Conservation (phyloP, 305 asterid genomes). For the Rubia peregrina region DNA sequence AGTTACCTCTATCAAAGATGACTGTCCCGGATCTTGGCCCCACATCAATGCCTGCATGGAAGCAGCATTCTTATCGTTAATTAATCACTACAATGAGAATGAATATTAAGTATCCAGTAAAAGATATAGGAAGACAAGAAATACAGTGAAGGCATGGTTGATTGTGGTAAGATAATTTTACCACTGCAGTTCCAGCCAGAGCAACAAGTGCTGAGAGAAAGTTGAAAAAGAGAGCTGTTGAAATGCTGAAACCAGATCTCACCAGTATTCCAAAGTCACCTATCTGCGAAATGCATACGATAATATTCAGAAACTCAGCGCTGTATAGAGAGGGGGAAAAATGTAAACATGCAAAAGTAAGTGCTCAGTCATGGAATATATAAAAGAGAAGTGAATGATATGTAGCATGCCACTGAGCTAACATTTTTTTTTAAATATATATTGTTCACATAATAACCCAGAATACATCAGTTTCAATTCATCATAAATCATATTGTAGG, state of each 20-base stretch:
- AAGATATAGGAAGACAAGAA: not conserved
- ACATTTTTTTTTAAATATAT: not conserved
- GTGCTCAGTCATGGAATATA: not conserved
- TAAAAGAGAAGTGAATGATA: slow-evolving; percentile 5
- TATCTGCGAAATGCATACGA: slow-evolving; percentile 39
- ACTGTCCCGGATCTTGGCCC: slow-evolving; percentile 87
- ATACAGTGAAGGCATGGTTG: not conserved
- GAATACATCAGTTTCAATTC: not conserved
- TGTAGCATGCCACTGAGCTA: not conserved
- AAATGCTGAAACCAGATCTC: slow-evolving; percentile 89
- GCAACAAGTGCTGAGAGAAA: slow-evolving; percentile 92
- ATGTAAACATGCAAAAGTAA: not conserved
- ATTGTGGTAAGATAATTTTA: slow-evolving; percentile 23
- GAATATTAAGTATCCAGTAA: not conserved
- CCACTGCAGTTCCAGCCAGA: slow-evolving; percentile 94
- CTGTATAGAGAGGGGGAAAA: not conserved
- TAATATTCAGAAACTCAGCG: not conserved
- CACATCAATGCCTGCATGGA: slow-evolving; percentile 58
- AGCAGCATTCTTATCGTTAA: slow-evolving; percentile 12
- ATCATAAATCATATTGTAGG: not conserved
- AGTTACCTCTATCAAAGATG: slow-evolving; percentile 83
- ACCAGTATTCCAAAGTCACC: slow-evolving; percentile 96
- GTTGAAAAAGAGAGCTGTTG: slow-evolving; percentile 92
- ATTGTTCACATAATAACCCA: not conserved
- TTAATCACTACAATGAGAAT: slow-evolving; percentile 1